These are phyloP conservation scores for Populus simonii DNA, from an alignment of 345 rosid genomes.

Conservation along the genomic window DNA sequence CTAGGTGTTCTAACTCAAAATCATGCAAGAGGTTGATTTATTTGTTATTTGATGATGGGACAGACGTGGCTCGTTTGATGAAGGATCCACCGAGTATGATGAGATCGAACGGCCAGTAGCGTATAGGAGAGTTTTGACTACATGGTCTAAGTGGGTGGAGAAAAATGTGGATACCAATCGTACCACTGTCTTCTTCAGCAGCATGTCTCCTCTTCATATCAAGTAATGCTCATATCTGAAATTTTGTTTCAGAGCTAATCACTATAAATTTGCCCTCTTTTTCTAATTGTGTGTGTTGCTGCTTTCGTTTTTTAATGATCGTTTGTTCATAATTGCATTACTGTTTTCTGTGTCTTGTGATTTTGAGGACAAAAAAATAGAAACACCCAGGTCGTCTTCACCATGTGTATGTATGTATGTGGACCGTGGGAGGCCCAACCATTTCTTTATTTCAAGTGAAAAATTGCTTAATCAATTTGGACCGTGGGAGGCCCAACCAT, in stretches of 20 bases:
- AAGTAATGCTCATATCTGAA: constrained; percentile 37
- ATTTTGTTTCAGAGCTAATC: not conserved
- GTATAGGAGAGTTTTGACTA: constrained; percentile 61
- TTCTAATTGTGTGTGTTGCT: not conserved
- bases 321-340: not conserved
- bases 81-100: constrained; percentile 69
- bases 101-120: constrained; percentile 62
- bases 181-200: constrained; percentile 76
- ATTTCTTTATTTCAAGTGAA: not conserved
- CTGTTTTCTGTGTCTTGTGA: not conserved
- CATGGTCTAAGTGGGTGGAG: constrained; percentile 96
- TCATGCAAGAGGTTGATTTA: not conserved
- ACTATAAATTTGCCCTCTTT: no score
- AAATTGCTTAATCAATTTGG: not conserved
- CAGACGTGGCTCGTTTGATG: constrained; percentile 84
- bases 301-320: not conserved
- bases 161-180: constrained; percentile 67
- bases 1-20: not conserved
- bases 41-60: constrained; percentile 22
- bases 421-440: no score
- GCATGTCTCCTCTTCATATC: constrained; percentile 85
- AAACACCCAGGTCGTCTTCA: no score
- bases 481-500: not conserved
- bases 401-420: no score
- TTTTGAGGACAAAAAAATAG: no score